phyloP scores from a whole-genome alignment of 2,329 filamentous ascomycete species.

The Sphaerulina musiva region DNA sequence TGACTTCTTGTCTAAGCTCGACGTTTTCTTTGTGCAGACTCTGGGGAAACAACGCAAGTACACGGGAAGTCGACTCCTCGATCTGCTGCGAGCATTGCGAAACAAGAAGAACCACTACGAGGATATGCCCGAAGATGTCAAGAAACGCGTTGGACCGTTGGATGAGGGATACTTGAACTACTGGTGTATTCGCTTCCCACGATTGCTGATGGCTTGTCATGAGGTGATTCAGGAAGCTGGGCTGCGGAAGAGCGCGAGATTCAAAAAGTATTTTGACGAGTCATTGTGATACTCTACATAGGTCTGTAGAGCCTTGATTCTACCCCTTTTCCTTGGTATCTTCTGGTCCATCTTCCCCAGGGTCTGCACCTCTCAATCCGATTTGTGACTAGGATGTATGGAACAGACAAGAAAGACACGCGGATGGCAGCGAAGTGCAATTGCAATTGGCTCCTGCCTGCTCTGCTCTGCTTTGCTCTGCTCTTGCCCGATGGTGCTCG shows the following conservation, averaged over 20 bases:
- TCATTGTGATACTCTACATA: slow-evolving; percentile 3
- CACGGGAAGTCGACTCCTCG: slow-evolving; percentile 72
- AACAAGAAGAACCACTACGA: slow-evolving; percentile 99
- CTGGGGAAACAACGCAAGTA: slow-evolving; percentile 95
- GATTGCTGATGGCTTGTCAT: slow-evolving; percentile 71
- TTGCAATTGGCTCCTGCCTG: no score
- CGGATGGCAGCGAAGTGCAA: no score
- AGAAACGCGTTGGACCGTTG: slow-evolving; percentile 62
- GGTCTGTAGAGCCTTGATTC: neutral
- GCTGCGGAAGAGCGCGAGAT: slow-evolving; percentile 59
- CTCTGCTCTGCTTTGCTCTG: neutral
- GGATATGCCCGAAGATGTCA: slow-evolving; percentile 80
- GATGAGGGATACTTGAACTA: slow-evolving; percentile 72
- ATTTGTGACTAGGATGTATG: no score
- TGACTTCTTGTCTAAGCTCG: slow-evolving; percentile 73
- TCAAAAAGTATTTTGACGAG: slow-evolving; percentile 61
- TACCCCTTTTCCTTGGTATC: neutral
- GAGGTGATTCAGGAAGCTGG: slow-evolving; percentile 62
- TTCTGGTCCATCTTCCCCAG: neutral
- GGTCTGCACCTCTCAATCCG: no score
- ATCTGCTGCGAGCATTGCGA: slow-evolving; percentile 77
- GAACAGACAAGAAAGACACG: no score
- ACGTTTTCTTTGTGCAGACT: slow-evolving; percentile 77
- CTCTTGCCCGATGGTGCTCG: neutral
- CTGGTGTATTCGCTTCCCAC: slow-evolving; percentile 75